A percentile compares a stretch with the other conserved stretches of the same genome.
phyloP scores from a whole-genome alignment of 345 rosid species.

The Clarkia xantiana region DNA sequence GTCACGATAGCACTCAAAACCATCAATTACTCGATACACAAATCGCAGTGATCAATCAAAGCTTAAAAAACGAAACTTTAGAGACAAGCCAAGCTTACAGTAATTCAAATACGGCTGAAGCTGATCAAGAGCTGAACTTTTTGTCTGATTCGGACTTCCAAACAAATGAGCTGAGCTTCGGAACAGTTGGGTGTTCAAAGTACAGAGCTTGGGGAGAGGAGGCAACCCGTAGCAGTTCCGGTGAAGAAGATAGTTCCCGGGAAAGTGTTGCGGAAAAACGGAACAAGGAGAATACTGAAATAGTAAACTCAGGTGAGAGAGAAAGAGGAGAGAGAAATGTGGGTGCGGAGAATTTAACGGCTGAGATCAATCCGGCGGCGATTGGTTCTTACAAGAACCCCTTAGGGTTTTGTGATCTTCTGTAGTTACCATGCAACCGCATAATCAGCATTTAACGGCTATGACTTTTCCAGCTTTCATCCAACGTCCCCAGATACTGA shows the following conservation, averaged over 20 bases:
- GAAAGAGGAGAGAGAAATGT: constrained; percentile 3
- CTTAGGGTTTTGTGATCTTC: constrained; percentile 54
- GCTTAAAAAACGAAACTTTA: constrained; percentile 2
- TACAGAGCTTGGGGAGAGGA: too few species aligned
- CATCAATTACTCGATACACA: not conserved
- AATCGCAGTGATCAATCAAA: not conserved
- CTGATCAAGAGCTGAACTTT: constrained; percentile 2
- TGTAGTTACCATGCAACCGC: too few species aligned
- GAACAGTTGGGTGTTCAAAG: too few species aligned
- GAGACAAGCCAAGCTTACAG: not conserved
- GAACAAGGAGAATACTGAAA: constrained; percentile 5
- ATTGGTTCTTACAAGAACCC: constrained; percentile 66
- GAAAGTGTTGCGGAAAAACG: not conserved
- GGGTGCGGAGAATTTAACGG: constrained; percentile 20
- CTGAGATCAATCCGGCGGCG: constrained; percentile 68
- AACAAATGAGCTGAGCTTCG: not conserved
- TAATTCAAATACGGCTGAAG: not conserved
- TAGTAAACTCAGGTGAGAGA: constrained; percentile 5
- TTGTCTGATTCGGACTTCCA: not conserved
- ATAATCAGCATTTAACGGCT: too few species aligned
- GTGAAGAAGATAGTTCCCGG: not conserved
- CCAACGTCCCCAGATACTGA: too few species aligned
- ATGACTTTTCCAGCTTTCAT: too few species aligned
- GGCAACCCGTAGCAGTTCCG: not conserved
- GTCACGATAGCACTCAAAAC: constrained; percentile 7